phyloP scores from a whole-genome alignment of 75 land plant species.

The Pseudotsuga menziesii region DNA sequence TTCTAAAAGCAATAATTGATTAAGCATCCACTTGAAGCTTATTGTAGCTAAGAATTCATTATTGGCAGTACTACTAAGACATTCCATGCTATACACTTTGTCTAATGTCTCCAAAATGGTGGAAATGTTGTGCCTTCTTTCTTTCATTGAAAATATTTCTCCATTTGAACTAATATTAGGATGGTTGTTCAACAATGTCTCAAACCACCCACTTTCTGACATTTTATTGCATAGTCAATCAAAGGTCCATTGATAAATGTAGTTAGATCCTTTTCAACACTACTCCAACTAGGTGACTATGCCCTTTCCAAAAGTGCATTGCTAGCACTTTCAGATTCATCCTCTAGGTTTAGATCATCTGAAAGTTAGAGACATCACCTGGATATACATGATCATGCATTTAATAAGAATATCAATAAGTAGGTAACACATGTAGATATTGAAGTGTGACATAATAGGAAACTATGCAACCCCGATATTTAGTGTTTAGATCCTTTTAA shows the following conservation, averaged over 20 bases:
- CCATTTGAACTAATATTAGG: slow-evolving; percentile 80
- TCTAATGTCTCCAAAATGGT: slow-evolving; percentile 49
- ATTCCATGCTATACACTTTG: slow-evolving; percentile 69
- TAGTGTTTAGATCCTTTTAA: too few relatives aligned
- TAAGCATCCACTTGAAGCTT: slow-evolving; percentile 93
- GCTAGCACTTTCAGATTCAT: slow-evolving; percentile 82
- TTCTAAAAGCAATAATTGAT: slow-evolving; percentile 53
- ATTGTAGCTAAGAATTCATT: slow-evolving; percentile 82
- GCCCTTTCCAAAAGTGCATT: slow-evolving; percentile 91
- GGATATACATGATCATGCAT: neutral
- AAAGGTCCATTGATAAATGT: slow-evolving; percentile 73
- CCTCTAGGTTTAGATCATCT: slow-evolving; percentile 65
- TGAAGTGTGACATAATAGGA: too few relatives aligned
- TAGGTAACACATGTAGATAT: too few relatives aligned
- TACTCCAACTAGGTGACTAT: slow-evolving; percentile 96
- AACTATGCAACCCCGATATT: too few relatives aligned
- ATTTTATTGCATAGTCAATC: slow-evolving; percentile 60
- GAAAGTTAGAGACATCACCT: slow-evolving; percentile 68
- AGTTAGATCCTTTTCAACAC: slow-evolving; percentile 76
- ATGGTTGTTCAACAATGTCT: slow-evolving; percentile 78
- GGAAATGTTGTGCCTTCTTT: slow-evolving; percentile 48
- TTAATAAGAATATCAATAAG: neutral
- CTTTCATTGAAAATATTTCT: slow-evolving; percentile 50
- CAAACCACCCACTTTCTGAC: slow-evolving; percentile 93
- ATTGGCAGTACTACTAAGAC: slow-evolving; percentile 73